Evolutionary conservation across 352 stramenopile genomes (phyloP).

Genomic region (Phytophthora crassamura): DNA sequence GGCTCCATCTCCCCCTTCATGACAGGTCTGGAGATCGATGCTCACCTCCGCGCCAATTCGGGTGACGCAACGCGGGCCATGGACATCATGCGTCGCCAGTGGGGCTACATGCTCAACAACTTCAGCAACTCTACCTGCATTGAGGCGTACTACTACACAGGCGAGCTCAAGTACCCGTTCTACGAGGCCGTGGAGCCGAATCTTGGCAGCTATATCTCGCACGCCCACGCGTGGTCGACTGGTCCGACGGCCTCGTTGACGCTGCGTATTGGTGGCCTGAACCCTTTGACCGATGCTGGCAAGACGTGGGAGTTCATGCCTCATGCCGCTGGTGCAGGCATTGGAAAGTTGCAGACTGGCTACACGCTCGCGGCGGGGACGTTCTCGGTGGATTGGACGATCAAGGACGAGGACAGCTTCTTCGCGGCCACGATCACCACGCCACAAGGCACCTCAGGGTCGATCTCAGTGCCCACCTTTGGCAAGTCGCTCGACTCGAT

Average conservation of each 20-base stretch:
- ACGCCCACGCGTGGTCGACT: constrained; percentile 45
- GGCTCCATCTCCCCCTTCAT: constrained; percentile 44
- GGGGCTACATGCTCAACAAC: constrained; percentile 44
- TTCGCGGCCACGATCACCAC: constrained; percentile 26
- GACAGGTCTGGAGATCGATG: constrained; percentile 41
- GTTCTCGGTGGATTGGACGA: constrained; percentile 37
- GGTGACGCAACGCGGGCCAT: constrained; percentile 35
- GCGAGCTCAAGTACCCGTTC: constrained; percentile 45
- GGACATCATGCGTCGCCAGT: constrained; percentile 42
- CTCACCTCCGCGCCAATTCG: constrained; percentile 32
- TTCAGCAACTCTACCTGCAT: constrained; percentile 52
- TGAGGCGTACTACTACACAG: constrained; percentile 44
- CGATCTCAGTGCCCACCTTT: constrained; percentile 42
- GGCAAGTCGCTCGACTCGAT: constrained; percentile 31
- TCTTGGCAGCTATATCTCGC: constrained; percentile 40
- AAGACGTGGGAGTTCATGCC: constrained; percentile 41
- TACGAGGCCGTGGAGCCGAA: constrained; percentile 25
- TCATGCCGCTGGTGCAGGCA: constrained; percentile 23
- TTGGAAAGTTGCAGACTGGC: constrained; percentile 32
- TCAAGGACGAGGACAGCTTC: constrained; percentile 26
- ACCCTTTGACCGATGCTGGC: constrained; percentile 27
- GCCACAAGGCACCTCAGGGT: constrained; percentile 27
- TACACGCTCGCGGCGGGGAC: constrained; percentile 28
- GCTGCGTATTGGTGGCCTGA: constrained; percentile 31
- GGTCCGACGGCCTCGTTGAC: constrained; percentile 38